Conservation (phyloP, 495 filamentous ascomycete genomes). For the Talaromyces proteolyticus region DNA sequence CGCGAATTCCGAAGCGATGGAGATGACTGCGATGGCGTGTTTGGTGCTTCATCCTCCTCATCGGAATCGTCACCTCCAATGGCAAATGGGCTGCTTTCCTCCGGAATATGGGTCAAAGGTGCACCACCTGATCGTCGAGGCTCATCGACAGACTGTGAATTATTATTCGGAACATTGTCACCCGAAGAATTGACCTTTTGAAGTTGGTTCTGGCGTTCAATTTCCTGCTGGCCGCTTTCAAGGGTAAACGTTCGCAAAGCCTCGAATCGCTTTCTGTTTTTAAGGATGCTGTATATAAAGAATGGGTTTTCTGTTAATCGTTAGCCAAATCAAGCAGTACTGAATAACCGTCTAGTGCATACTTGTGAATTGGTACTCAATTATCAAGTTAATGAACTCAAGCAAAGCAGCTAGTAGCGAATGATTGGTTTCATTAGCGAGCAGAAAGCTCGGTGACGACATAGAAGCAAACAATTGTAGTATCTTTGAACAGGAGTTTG, state of each 20-base stretch:
- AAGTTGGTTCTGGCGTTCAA: slow-evolving; percentile 71
- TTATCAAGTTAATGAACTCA: slow-evolving; percentile 84
- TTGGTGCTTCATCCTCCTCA: slow-evolving; percentile 57
- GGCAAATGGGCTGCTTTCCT: slow-evolving; percentile 73
- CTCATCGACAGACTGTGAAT: slow-evolving; percentile 64
- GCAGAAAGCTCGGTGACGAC: slow-evolving; percentile 90
- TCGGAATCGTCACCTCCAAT: slow-evolving; percentile 89
- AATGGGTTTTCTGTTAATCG: slow-evolving; percentile 67
- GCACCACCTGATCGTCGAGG: slow-evolving; percentile 58
- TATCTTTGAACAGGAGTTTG: slow-evolving; percentile 72
- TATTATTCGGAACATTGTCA: slow-evolving; percentile 27
- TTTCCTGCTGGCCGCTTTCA: slow-evolving; percentile 91
- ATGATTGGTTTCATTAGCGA: slow-evolving; percentile 94
- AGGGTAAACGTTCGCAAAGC: slow-evolving; percentile 86
- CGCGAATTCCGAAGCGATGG: slow-evolving; percentile 65
- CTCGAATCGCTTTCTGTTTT: slow-evolving; percentile 77
- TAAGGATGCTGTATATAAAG: slow-evolving; percentile 75
- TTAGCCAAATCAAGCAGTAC: background rate
- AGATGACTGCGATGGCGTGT: slow-evolving; percentile 65
- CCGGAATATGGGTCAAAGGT: slow-evolving; percentile 71
- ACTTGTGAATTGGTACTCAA: slow-evolving; percentile 91
- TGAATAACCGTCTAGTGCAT: slow-evolving; percentile 13
- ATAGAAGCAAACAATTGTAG: slow-evolving; percentile 88
- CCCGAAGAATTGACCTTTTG: slow-evolving; percentile 58
- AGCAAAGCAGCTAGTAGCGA: slow-evolving; percentile 73